phyloP scores from a whole-genome alignment of 331 rosid genomes.

The Dryas integrifolia region DNA sequence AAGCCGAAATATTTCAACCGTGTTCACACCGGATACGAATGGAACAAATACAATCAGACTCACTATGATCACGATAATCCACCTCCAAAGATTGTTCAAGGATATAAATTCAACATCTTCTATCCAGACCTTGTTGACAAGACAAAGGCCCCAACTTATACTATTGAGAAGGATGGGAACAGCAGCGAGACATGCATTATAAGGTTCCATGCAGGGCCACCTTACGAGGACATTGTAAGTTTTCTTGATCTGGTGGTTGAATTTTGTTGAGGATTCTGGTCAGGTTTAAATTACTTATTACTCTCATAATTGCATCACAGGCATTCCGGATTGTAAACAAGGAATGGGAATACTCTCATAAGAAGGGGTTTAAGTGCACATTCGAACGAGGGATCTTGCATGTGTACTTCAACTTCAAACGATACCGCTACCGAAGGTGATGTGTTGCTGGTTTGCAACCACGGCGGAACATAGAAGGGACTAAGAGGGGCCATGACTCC shows the following conservation, averaged over 20 bases:
- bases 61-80: constrained; percentile 97
- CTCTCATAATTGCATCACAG: constrained; percentile 33
- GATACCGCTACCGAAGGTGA: constrained; percentile 80
- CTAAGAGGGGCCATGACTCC: too few species aligned
- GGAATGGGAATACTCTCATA: constrained; percentile 94
- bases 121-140: constrained; percentile 96
- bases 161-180: constrained; percentile 85
- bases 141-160: constrained; percentile 71
- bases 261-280: constrained; percentile 1
- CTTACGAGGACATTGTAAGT: constrained; percentile 87
- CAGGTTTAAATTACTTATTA: constrained; percentile 13
- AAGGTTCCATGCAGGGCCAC: constrained; percentile 93
- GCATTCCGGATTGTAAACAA: constrained; percentile 92
- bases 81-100: constrained; percentile 92
- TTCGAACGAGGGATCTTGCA: constrained; percentile 94
- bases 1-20: constrained; percentile 94
- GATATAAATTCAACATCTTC: constrained; percentile 85
- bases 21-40: constrained; percentile 89
- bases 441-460: constrained; percentile 6
- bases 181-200: constrained; percentile 85
- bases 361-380: constrained; percentile 91
- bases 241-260: constrained; percentile 26
- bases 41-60: constrained; percentile 97
- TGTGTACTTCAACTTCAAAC: constrained; percentile 87
- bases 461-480: too few species aligned